Percentiles rank a stretch among this genome's conserved stretches.
Evolutionary conservation across 2,329 filamentous ascomycete genomes (phyloP).

Genomic region (Elsinoe necatrix): DNA sequence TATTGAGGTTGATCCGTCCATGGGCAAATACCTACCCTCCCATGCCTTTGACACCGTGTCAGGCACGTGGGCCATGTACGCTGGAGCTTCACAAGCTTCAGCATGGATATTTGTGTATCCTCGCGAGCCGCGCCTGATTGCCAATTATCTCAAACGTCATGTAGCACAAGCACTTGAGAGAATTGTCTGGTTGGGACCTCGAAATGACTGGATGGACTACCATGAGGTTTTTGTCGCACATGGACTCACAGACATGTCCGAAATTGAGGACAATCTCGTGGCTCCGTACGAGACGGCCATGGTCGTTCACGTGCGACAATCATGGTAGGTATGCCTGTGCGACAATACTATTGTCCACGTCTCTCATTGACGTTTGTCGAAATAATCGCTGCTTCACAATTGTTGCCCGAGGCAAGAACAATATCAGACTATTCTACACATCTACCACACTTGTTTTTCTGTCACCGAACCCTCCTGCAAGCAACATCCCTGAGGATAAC

Average conservation of each 20-base stretch:
- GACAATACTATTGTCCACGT: neutral
- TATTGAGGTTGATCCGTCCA: conserved; percentile 40
- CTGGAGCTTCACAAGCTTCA: conserved; percentile 34
- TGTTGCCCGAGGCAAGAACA: too few species aligned
- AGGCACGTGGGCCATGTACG: conserved; percentile 38
- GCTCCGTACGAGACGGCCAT: conserved; percentile 13
- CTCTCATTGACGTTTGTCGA: neutral
- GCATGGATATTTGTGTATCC: conserved; percentile 50
- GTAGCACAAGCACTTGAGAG: conserved; percentile 26
- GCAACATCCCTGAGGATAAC: too few species aligned
- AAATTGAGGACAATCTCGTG: conserved; percentile 3
- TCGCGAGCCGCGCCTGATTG: conserved; percentile 38
- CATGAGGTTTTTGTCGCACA: neutral
- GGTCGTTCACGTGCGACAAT: neutral
- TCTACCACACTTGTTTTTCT: too few species aligned
- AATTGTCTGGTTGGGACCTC: conserved; percentile 38
- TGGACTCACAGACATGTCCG: neutral
- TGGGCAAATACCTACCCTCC: conserved; percentile 39
- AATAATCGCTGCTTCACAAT: neutral
- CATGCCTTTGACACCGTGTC: conserved; percentile 36
- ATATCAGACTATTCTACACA: too few species aligned
- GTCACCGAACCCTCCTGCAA: too few species aligned
- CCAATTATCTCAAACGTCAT: conserved; percentile 36
- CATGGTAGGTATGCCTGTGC: neutral
- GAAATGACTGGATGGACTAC: conserved; percentile 33